Conservation (phyloP, 805 yeast species). For the Ogataea corticis region DNA sequence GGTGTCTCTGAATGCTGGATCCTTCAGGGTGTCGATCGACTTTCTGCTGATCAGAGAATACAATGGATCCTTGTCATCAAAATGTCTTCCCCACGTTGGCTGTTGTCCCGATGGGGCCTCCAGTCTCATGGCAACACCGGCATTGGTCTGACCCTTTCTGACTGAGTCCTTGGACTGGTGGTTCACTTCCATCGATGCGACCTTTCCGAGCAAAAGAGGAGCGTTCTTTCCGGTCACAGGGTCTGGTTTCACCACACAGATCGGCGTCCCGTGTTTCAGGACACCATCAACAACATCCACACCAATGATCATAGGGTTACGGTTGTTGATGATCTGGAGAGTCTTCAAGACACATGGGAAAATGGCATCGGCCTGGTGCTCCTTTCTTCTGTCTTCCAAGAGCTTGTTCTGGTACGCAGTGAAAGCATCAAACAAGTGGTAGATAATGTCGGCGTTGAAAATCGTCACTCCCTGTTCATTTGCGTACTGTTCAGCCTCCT, state of each 20-base stretch:
- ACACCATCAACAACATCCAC: constrained; percentile 94
- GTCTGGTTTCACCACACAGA: constrained; percentile 87
- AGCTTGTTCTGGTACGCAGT: constrained; percentile 87
- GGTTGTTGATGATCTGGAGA: constrained; percentile 93
- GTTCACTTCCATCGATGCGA: constrained; percentile 91
- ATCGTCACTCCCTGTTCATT: constrained; percentile 87
- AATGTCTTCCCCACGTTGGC: constrained; percentile 99
- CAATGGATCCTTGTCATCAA: constrained; percentile 86
- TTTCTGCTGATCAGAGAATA: constrained; percentile 89
- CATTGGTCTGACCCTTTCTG: constrained; percentile 92
- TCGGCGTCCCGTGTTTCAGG: constrained; percentile 89
- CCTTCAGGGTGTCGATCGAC: constrained; percentile 96
- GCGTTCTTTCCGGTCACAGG: constrained; percentile 78
- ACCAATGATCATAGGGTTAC: constrained; percentile 99
- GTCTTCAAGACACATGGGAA: constrained; percentile 96
- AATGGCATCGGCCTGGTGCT: constrained; percentile 82
- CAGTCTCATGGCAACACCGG: constrained; percentile 98
- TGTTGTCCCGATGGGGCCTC: constrained; percentile 90
- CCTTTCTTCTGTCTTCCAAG: constrained; percentile 87
- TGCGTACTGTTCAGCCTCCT: constrained; percentile 98
- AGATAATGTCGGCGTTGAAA: constrained; percentile 94
- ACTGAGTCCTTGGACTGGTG: constrained; percentile 80
- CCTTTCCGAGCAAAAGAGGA: constrained; percentile 79
- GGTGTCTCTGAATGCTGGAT: constrained; percentile 93
- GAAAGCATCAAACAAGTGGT: constrained; percentile 93